phyloP scores from a whole-genome alignment of 2,329 filamentous ascomycete species.

The Epichloe amarillans region DNA sequence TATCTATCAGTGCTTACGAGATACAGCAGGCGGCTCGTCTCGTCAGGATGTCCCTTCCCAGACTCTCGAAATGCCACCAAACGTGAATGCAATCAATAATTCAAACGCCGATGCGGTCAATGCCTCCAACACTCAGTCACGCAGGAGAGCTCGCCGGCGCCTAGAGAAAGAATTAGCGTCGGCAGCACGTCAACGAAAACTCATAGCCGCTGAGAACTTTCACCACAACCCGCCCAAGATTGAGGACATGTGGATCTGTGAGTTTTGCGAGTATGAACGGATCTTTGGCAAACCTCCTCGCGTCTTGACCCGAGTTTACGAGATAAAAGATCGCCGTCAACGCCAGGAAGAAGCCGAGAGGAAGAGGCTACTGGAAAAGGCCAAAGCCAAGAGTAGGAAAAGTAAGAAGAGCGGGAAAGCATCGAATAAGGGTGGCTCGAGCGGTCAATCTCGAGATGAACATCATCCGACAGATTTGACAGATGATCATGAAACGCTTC shows the following conservation, averaged over 20 bases:
- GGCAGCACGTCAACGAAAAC: conserved; percentile 65
- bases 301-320: conserved; percentile 80
- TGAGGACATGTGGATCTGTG: conserved; percentile 86
- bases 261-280: conserved; percentile 94
- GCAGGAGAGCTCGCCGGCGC: conserved; percentile 50
- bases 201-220: conserved; percentile 65
- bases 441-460: conserved; percentile 10
- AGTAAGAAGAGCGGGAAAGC: conserved; percentile 67
- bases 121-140: conserved; percentile 14
- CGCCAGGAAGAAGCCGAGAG: conserved; percentile 79
- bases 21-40: conserved; percentile 2
- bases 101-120: conserved; percentile 14
- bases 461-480: conserved; percentile 12
- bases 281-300: conserved; percentile 83
- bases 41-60: conserved; percentile 13
- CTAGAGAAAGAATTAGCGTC: conserved; percentile 57
- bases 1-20: neutral
- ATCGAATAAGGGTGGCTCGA: conserved; percentile 15
- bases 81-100: conserved; percentile 8
- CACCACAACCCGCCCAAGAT: conserved; percentile 54
- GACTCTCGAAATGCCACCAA: conserved; percentile 5
- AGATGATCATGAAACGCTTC: conserved; percentile 10
- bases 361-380: conserved; percentile 73
- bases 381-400: conserved; percentile 85
- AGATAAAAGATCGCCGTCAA: conserved; percentile 81